Base-by-base conservation (phyloP, 768 basidiomycete genomes). In the Rhodosporidiobolus sp. region DNA sequence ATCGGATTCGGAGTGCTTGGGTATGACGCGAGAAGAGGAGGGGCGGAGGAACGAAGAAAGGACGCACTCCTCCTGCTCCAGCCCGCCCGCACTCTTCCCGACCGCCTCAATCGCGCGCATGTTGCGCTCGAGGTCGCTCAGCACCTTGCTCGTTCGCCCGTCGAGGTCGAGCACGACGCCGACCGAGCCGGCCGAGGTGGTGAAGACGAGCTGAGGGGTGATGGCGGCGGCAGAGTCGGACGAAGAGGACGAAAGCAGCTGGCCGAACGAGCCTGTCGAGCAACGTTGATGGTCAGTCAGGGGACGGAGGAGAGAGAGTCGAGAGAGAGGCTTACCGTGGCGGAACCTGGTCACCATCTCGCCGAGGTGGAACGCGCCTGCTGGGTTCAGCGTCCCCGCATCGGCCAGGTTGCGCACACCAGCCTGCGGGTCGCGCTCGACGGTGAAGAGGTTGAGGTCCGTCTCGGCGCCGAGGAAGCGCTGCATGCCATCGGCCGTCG, bases 131-230 rank as follows among this genome's bases (percentile, higher is more conserved):
- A 95, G 81, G 45, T 84, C 86, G 2, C 88, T 87, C 77, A 95
- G 81, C 57, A 87, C 82, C 17, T 88, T 79, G 1, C 88, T 84
- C 16, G 87, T 78, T 14, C 43, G 85, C 79, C 65, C 83, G 28
- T 82, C 80, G 28, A 92, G 82, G 59, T 91, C 86, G 17, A 86
- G 80, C 32, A 95, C 81, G 20, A 89, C 83, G 20, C 91, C 90
- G 65, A 96, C 89, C 43, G 88, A 86, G 10, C 93, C 93, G 5
- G 88, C 86, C 1, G 89, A 84, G 4, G 92, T 89, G 81, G 90
- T 88, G 80, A 89, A 92, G 38, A 93, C 70, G 34, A 89, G 87
- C 60, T 86, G 86, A 0, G 90, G 85, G 35, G 81, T 78, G 50
- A 90, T 82, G 0, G n/a, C 66, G n/a, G 43, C 43, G 2, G 81